A percentile compares a stretch with the other conserved stretches of the same genome.
These are phyloP conservation scores for Dactylellina drechsleri DNA, from an alignment of 2,329 filamentous ascomycete genomes.

Conservation along the genomic window DNA sequence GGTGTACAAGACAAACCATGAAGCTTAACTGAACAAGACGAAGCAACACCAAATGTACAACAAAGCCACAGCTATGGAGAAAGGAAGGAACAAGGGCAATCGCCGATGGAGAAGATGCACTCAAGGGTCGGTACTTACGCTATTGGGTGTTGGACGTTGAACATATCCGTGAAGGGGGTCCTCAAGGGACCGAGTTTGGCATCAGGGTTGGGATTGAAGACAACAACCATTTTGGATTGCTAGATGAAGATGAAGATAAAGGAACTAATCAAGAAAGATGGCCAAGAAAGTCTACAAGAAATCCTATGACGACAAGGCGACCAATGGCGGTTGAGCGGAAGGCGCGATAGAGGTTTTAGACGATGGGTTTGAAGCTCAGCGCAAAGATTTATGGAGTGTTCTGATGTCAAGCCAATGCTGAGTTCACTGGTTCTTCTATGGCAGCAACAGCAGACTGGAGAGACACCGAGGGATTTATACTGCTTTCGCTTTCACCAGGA, in stretches of 20 bases:
- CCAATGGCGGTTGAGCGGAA: too few relatives aligned
- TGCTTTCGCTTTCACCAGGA: too few relatives aligned
- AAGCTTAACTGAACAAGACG: neutral
- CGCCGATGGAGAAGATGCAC: neutral
- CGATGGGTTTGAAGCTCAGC: too few relatives aligned
- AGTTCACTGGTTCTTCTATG: too few relatives aligned
- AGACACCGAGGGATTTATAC: too few relatives aligned
- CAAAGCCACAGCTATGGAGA: too few relatives aligned
- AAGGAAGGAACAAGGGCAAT: neutral
- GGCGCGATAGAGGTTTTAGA: too few relatives aligned
- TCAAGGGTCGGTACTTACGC: conserved; percentile 6
- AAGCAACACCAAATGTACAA: conserved; percentile 70
- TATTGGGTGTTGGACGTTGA: conserved; percentile 86
- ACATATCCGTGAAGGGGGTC: conserved; percentile 80
- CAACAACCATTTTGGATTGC: conserved; percentile 36
- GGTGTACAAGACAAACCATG: too few relatives aligned
- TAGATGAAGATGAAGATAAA: neutral
- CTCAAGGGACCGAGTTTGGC: conserved; percentile 63
- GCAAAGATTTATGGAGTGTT: too few relatives aligned
- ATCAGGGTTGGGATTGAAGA: conserved; percentile 25
- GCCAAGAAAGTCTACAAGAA: neutral
- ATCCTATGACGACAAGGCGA: neutral
- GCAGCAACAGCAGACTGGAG: too few relatives aligned
- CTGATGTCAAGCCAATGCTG: too few relatives aligned
- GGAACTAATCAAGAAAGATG: neutral